Evolutionary conservation across 345 rosid species (phyloP), one percentile per base, ranked within the genome.

Genomic region (Sonneratia alba): DNA sequence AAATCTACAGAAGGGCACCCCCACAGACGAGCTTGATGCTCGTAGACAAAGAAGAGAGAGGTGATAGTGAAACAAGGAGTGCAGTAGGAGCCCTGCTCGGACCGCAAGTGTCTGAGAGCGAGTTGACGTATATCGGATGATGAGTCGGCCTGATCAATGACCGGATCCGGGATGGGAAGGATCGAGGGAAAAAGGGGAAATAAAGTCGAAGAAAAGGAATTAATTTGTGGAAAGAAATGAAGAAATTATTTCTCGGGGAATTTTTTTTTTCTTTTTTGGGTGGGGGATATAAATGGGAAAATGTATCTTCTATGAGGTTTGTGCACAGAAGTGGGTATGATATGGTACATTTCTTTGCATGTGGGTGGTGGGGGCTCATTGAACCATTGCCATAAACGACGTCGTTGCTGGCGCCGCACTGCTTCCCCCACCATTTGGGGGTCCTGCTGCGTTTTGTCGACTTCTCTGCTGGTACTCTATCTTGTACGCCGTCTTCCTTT

Each of bases 301-400:
- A 62, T 62, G 37, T 62, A 62, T 62, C 24, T 37, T 37, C 42
- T 67, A 67, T 43, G 70, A 67, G 48, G 70, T 9, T 59, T 36
- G 24, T n/a, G 70, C 51, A 42, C 36, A 40, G 49, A 37, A 37
- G 38, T 62, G 66, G 56, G 66, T 62, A 62, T 62, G 66, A 13
- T 62, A 62, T 32, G 66, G 66, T 62, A 62, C 38, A 62, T 34
- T 42, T 34, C 19, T 32, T 16, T 62, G 18, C 66, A 27, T 32
- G 38, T 32, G 37, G 38, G 66, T 12, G 36, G 66, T 62, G 66
- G 66, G 66, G 59, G 38, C 66, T 55, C 67, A 73, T 63, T 73
- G 75, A 40, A 73, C 75, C 75, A 73, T 73, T 55, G 70, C 75
- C 49, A 66, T 42, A 42, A 66, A 73, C 70, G 75, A 73, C 42